A percentile compares a stretch with the other conserved stretches of the same genome.
Evolutionary conservation across 805 yeast genomes (phyloP).

Genomic region (Nakazawaea sp.): DNA sequence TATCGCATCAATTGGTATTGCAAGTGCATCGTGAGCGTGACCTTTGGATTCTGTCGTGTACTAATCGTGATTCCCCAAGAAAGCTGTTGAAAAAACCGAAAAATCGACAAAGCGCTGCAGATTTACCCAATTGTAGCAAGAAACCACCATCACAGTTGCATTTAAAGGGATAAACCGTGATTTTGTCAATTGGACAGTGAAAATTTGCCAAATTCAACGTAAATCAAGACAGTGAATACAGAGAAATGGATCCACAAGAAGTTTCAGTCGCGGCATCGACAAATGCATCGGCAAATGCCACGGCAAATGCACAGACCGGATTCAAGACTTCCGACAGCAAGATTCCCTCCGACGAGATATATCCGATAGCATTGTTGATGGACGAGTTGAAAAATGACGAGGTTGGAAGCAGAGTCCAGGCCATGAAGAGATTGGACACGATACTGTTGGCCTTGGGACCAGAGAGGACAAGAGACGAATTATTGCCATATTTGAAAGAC

Average conservation of each 20-base stretch:
- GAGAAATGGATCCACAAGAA: constrained; percentile 2
- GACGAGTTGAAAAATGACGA: constrained; percentile 95
- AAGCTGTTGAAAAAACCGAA: no score
- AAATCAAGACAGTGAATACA: no score
- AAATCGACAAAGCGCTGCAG: no score
- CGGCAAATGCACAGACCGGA: constrained; percentile 16
- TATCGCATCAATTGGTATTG: no score
- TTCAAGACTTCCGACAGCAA: constrained; percentile 17
- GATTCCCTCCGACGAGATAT: constrained; percentile 48
- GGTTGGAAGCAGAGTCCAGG: constrained; percentile 85
- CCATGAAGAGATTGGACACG: constrained; percentile 90
- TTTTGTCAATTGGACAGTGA: no score
- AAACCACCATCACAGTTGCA: no score
- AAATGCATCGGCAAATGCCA: background rate
- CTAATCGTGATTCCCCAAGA: no score
- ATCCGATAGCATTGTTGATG: constrained; percentile 92
- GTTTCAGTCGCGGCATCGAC: background rate
- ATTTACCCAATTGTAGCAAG: no score
- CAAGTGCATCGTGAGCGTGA: no score
- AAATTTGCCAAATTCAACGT: no score
- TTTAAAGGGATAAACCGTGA: no score
- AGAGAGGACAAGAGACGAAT: constrained; percentile 82
- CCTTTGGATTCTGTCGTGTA: no score
- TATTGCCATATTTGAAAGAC: constrained; percentile 83
- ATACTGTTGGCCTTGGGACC: constrained; percentile 94